Evolutionary conservation across 768 basidiomycete species (phyloP), one percentile per base, ranked within the genome.

Genomic region (Pleurotus citrinopileatus): DNA sequence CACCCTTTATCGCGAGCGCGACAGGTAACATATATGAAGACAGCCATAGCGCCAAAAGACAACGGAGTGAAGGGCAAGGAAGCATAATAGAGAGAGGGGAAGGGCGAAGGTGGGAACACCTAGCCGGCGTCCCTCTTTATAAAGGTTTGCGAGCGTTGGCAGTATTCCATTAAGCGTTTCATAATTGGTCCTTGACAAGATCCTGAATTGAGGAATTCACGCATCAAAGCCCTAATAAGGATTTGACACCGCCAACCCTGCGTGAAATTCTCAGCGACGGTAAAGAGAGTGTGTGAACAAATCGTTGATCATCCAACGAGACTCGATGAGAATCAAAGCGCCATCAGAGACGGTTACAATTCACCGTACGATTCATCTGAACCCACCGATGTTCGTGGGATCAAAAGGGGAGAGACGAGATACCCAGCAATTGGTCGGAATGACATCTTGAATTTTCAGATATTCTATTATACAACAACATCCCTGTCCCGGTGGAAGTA

Each of bases 1-100:
- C 78, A 28, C 75, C 76, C 52, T 72, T 74, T n/a, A 75, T 57
- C 4, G 70, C 68, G 34, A 48, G 32, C 2, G 59, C 64, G 13
- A 53, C 47, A 13, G 53, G 54, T 38, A 67, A 38, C 42, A 67
- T 54, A n/a, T 58, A 36, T 20, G 48, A 36, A 9, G 48, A 51
- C 34, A 51, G 9, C 19, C 48, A 51, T 20, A 51, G 34, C 17
- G 32, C 19, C 12, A 51, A 25, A 4, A 51, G 29, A 36, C 29
- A 22, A 37, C 29, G 48, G 32, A 51, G 37, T 9, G 13, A 36
- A 34, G 48, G 34, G 23, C 48, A 51, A 19, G 29, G 48, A 25
- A 51, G 34, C 48, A 51, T 51, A 20, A 37, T 51, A n/a, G 29
- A 13, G 48, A 19, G 48, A 19, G 28, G n/a, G 46, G 46, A 28